Percentiles rank a stretch among this genome's conserved stretches.
Evolutionary conservation across 2,329 filamentous ascomycete species (phyloP).

Genomic region (Xylaria sp.): DNA sequence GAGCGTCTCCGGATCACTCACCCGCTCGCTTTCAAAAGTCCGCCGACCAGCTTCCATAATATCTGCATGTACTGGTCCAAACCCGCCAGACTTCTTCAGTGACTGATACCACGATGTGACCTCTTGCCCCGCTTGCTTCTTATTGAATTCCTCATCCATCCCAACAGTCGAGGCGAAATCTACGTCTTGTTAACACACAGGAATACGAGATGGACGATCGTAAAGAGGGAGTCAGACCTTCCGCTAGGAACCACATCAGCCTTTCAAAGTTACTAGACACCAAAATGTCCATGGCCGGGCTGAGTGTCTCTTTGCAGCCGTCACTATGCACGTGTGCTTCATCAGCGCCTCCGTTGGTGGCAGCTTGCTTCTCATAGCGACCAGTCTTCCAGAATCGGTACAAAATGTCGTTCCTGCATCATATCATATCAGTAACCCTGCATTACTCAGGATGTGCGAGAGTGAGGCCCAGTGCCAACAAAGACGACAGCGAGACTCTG

Average conservation of each 20-base stretch:
- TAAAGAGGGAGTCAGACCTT: constrained; percentile 51
- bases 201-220: neutral
- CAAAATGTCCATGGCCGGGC: constrained; percentile 97
- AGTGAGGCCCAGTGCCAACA: neutral
- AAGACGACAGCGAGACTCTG: neutral
- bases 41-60: constrained; percentile 76
- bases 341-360: constrained; percentile 69
- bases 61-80: constrained; percentile 78
- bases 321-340: constrained; percentile 72
- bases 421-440: constrained; percentile 4
- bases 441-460: no score
- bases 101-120: constrained; percentile 82
- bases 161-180: constrained; percentile 70
- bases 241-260: constrained; percentile 91
- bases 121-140: constrained; percentile 77
- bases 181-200: constrained; percentile 16
- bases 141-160: constrained; percentile 73
- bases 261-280: constrained; percentile 98
- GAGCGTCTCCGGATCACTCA: constrained; percentile 74
- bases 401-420: constrained; percentile 82
- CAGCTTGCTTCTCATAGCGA: constrained; percentile 85
- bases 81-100: constrained; percentile 84
- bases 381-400: constrained; percentile 94
- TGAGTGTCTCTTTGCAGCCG: constrained; percentile 90
- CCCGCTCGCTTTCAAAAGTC: constrained; percentile 84